A percentile compares a stretch with the other conserved stretches of the same genome.
phyloP scores from a whole-genome alignment of 148 eudicot species.

The Chenopodium formosanum region DNA sequence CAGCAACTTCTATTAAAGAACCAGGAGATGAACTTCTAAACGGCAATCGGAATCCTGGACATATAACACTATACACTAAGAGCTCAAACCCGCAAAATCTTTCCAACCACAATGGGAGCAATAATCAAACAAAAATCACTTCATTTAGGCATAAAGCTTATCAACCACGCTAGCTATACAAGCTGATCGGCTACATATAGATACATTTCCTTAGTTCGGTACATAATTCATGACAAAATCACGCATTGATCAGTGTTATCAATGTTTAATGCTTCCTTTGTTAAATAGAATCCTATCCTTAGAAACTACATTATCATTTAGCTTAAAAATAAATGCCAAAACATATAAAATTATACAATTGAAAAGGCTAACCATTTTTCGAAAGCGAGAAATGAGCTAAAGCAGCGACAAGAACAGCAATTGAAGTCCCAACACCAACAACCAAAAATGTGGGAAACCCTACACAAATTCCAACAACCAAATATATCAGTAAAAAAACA shows the following conservation, averaged over 20 bases:
- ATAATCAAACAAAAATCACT: background rate
- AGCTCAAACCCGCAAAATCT: conserved; percentile 8
- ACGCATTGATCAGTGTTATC: background rate
- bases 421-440: conserved; percentile 62
- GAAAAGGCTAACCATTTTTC: conserved; percentile 43
- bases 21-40: conserved; percentile 41
- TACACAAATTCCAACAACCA: conserved; percentile 19
- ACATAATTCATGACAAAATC: background rate
- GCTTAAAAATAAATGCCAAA: too few relatives aligned
- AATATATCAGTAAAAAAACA: too few relatives aligned
- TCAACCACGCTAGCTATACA: background rate
- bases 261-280: too few relatives aligned
- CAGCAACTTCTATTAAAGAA: conserved; percentile 30
- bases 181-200: too few relatives aligned
- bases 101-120: background rate
- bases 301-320: too few relatives aligned
- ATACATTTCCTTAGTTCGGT: too few relatives aligned
- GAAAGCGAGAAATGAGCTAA: conserved; percentile 42
- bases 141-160: background rate
- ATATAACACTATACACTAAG: conserved; percentile 5
- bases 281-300: too few relatives aligned
- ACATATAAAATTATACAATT: background rate
- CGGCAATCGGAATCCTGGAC: conserved; percentile 50
- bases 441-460: conserved; percentile 48
- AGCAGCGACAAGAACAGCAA: conserved; percentile 47